A percentile compares a stretch with the other conserved stretches of the same genome.
These are phyloP conservation scores for Ceratocystis huliohia DNA, from an alignment of 2,329 filamentous ascomycete genomes.

Conservation along the genomic window DNA sequence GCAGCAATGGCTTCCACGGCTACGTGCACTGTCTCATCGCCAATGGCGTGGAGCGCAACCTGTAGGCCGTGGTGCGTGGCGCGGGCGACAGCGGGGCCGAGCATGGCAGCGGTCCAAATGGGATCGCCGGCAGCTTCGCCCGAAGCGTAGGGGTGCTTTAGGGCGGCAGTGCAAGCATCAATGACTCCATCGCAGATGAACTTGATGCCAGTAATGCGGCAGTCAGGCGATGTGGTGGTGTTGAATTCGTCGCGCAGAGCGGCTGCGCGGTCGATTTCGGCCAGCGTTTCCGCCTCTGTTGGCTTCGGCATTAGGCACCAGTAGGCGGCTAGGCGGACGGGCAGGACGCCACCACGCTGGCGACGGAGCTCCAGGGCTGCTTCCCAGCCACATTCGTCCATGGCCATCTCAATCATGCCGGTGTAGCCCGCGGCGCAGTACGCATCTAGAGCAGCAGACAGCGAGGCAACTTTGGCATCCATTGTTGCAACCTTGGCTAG, in stretches of 20 bases:
- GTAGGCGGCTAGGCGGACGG: conserved; percentile 41
- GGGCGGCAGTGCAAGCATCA: conserved; percentile 50
- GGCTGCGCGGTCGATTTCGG: conserved; percentile 39
- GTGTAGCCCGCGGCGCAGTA: conserved; percentile 43
- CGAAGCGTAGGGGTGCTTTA: conserved; percentile 46
- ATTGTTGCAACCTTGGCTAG: conserved; percentile 36
- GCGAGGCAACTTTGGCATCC: conserved; percentile 36
- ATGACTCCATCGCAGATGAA: conserved; percentile 53
- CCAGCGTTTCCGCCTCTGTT: conserved; percentile 31
- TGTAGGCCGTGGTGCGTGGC: conserved; percentile 44
- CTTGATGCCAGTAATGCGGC: conserved; percentile 48
- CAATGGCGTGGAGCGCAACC: conserved; percentile 53
- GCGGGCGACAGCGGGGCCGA: conserved; percentile 41
- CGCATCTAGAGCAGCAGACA: conserved; percentile 37
- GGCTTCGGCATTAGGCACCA: conserved; percentile 43
- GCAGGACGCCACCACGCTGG: conserved; percentile 26
- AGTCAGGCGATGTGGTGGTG: conserved; percentile 28
- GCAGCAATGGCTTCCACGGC: conserved; percentile 44
- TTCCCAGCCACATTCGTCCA: conserved; percentile 46
- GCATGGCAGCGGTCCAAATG: conserved; percentile 41
- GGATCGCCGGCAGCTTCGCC: conserved; percentile 34
- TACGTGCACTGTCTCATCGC: conserved; percentile 44
- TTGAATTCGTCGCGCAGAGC: conserved; percentile 31
- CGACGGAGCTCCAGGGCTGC: conserved; percentile 36
- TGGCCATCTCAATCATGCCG: conserved; percentile 47